These are phyloP conservation scores for Fusarium sp. DNA, from an alignment of 2,329 filamentous ascomycete species.

Conservation along the genomic window DNA sequence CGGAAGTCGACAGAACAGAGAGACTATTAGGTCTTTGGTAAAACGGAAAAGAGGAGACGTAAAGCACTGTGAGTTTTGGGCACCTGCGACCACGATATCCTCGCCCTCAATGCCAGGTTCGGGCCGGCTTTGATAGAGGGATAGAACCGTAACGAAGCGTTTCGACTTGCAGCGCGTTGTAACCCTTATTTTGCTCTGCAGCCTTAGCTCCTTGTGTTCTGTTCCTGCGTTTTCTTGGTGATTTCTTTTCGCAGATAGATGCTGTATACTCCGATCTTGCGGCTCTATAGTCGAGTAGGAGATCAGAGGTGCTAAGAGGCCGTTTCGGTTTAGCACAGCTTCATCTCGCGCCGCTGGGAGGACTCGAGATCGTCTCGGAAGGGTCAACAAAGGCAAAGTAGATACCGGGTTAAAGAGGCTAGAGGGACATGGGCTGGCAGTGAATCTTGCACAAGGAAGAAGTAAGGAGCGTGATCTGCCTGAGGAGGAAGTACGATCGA, in stretches of 20 bases:
- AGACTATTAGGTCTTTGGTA: neutral
- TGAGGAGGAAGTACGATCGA: conserved; percentile 12
- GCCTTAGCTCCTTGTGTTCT: neutral
- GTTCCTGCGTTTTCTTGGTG: neutral
- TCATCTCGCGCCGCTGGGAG: neutral
- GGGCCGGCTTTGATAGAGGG: neutral
- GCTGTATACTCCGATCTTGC: neutral
- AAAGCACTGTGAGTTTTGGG: neutral
- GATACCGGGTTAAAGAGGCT: neutral
- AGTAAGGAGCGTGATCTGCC: neutral
- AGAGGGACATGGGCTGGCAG: neutral
- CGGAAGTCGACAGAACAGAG: neutral
- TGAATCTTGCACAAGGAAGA: neutral
- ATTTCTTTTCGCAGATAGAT: conserved; percentile 14
- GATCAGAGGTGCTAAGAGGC: neutral
- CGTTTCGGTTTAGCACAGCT: neutral
- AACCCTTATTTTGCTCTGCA: neutral
- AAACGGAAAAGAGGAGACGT: neutral
- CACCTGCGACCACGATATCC: conserved; percentile 14
- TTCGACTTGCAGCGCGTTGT: neutral
- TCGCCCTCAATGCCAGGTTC: conserved; percentile 1
- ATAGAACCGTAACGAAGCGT: conserved; percentile 31
- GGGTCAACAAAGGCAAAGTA: neutral
- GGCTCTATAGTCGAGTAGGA: conserved; percentile 1
- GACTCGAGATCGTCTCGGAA: neutral